Conservation (phyloP, 2,329 filamentous ascomycete genomes). For the Colletotrichum kahawae region DNA sequence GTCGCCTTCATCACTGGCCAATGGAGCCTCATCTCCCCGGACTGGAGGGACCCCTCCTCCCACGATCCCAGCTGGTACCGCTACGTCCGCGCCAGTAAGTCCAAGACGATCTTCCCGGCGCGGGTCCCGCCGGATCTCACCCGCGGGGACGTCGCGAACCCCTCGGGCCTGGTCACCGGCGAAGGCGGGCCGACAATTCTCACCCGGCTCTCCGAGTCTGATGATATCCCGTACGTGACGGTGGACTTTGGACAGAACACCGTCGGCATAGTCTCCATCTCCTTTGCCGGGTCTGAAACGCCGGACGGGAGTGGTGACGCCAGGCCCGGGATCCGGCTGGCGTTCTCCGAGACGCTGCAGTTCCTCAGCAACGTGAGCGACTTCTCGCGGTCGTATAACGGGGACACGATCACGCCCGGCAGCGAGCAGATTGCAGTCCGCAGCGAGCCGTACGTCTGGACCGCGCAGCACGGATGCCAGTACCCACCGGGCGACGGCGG, state of each 20-base stretch:
- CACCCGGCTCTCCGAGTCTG: constrained; percentile 18
- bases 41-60: background rate
- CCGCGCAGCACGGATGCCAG: constrained; percentile 47
- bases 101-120: constrained; percentile 34
- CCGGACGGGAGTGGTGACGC: constrained; percentile 23
- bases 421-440: constrained; percentile 56
- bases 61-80: constrained; percentile 38
- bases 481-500: constrained; percentile 16
- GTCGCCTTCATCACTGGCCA: background rate
- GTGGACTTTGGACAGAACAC: constrained; percentile 57
- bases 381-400: constrained; percentile 53
- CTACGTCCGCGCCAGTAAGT: constrained; percentile 43
- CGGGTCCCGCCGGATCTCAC: constrained; percentile 35
- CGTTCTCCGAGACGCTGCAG: constrained; percentile 54
- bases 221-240: constrained; percentile 42
- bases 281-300: constrained; percentile 40
- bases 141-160: constrained; percentile 42
- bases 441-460: constrained; percentile 47
- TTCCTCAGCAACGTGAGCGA: constrained; percentile 50
- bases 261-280: constrained; percentile 46
- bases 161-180: constrained; percentile 35
- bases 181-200: constrained; percentile 34
- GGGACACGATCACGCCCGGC: constrained; percentile 43
- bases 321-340: constrained; percentile 47
- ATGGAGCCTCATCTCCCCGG: background rate